A percentile compares a stretch with the other conserved stretches of the same genome.
phyloP scores from a whole-genome alignment of 208 protist species.

The Vickermania spadyakhi region DNA sequence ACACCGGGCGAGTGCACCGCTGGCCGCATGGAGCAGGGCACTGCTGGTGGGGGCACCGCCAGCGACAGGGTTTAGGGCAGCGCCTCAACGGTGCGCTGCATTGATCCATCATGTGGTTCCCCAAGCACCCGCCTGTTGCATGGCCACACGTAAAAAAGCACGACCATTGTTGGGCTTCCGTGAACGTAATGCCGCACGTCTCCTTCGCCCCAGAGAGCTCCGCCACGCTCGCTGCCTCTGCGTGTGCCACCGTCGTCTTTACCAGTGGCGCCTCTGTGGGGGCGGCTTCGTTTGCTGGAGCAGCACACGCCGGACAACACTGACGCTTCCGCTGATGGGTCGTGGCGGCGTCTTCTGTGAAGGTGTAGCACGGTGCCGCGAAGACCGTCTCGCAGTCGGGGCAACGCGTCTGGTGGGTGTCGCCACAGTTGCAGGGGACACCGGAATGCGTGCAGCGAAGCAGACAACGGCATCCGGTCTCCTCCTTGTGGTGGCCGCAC shows the following conservation, averaged over 20 bases:
- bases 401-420: background rate
- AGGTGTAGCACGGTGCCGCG: background rate
- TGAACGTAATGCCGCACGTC: background rate
- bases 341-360: background rate
- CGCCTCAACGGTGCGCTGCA: background rate
- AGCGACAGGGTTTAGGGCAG: background rate
- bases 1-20: slow-evolving; percentile 1
- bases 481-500: background rate
- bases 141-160: background rate
- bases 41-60: background rate
- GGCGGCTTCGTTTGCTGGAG: background rate
- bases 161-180: background rate
- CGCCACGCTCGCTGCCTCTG: background rate
- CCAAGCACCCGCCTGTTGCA: background rate
- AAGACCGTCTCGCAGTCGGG: background rate
- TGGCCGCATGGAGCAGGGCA: slow-evolving; percentile 9
- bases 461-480: slow-evolving; percentile 6
- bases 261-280: background rate
- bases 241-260: background rate
- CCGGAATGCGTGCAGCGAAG: slow-evolving; percentile 4
- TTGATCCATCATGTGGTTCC: background rate
- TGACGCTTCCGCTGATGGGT: background rate
- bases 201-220: background rate
- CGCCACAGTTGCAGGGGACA: background rate
- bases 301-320: background rate